phyloP scores from a whole-genome alignment of 495 filamentous ascomycete genomes.

The Lophium mytilinum region DNA sequence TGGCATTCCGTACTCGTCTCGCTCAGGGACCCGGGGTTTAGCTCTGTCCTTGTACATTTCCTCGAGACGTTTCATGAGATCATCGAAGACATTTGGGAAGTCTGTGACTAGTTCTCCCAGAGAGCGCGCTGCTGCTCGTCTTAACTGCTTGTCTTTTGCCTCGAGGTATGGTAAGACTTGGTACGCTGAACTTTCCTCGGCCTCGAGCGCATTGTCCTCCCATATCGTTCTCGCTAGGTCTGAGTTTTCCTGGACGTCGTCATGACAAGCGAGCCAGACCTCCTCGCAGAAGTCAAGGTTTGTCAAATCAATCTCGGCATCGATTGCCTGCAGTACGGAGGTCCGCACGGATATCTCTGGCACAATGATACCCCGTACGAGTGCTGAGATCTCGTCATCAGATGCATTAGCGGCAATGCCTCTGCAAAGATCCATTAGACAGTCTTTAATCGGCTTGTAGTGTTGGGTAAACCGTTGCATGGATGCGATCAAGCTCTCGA shows the following conservation, averaged over 20 bases:
- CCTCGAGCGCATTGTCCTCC: slow-evolving; percentile 81
- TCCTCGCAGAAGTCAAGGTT: slow-evolving; percentile 78
- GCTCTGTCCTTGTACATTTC: slow-evolving; percentile 64
- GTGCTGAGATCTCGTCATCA: slow-evolving; percentile 56
- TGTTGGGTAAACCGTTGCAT: slow-evolving; percentile 90
- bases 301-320: slow-evolving; percentile 82
- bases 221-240: slow-evolving; percentile 81
- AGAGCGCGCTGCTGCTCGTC: slow-evolving; percentile 73
- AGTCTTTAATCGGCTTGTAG: slow-evolving; percentile 90
- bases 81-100: slow-evolving; percentile 47
- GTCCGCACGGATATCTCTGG: slow-evolving; percentile 70
- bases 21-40: slow-evolving; percentile 69
- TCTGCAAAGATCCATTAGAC: slow-evolving; percentile 71
- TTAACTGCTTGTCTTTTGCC: slow-evolving; percentile 66
- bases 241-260: slow-evolving; percentile 79
- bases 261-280: slow-evolving; percentile 87
- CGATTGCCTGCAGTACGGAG: slow-evolving; percentile 84
- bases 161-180: slow-evolving; percentile 71
- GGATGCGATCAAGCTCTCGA: slow-evolving; percentile 59
- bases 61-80: slow-evolving; percentile 55
- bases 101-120: slow-evolving; percentile 62
- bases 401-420: slow-evolving; percentile 70
- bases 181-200: slow-evolving; percentile 54
- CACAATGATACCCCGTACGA: slow-evolving; percentile 68
- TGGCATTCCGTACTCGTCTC: slow-evolving; percentile 89